These are phyloP conservation scores for Candida krabiensis DNA, from an alignment of 805 yeast genomes.

Conservation along the genomic window DNA sequence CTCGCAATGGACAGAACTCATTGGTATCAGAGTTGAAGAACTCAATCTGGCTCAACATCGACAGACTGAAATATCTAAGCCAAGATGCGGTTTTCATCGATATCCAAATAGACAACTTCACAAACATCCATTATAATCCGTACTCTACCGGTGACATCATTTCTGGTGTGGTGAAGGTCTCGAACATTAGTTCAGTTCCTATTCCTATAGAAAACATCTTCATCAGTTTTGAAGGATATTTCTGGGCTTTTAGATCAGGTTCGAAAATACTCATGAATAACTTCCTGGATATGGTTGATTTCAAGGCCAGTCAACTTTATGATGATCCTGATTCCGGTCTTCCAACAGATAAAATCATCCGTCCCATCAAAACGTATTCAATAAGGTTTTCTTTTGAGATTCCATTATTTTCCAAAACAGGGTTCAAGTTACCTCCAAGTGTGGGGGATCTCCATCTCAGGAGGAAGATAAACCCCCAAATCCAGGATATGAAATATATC, in stretches of 20 bases:
- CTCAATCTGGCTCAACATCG: constrained; percentile 16
- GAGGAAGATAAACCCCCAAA: constrained; percentile 6
- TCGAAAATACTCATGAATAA: constrained; percentile 20
- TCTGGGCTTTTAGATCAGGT: constrained; percentile 22
- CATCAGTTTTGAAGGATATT: constrained; percentile 43
- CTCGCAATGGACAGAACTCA: constrained; percentile 2
- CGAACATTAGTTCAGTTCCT: constrained; percentile 15
- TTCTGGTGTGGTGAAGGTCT: constrained; percentile 14
- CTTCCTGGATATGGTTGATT: constrained; percentile 42
- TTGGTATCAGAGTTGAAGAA: constrained; percentile 6
- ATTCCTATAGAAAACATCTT: constrained; percentile 44
- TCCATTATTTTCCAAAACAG: constrained; percentile 14
- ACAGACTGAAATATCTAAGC: constrained; percentile 9
- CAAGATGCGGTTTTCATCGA: constrained; percentile 25
- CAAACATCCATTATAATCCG: constrained; percentile 10
- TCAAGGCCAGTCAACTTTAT: constrained; percentile 22
- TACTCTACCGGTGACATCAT: constrained; percentile 14
- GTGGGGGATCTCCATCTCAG: constrained; percentile 17
- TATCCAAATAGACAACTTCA: constrained; percentile 28
- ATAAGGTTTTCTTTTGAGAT: constrained; percentile 19
- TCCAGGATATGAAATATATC: constrained; percentile 11
- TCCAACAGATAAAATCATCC: constrained; percentile 16
- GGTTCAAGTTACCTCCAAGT: constrained; percentile 15
- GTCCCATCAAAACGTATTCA: constrained; percentile 14
- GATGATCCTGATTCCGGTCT: constrained; percentile 14